Evolutionary conservation across 176 grass and related monocot genomes (phyloP), one percentile per base, ranked within the genome.

Genomic region (Oryza coarctata): DNA sequence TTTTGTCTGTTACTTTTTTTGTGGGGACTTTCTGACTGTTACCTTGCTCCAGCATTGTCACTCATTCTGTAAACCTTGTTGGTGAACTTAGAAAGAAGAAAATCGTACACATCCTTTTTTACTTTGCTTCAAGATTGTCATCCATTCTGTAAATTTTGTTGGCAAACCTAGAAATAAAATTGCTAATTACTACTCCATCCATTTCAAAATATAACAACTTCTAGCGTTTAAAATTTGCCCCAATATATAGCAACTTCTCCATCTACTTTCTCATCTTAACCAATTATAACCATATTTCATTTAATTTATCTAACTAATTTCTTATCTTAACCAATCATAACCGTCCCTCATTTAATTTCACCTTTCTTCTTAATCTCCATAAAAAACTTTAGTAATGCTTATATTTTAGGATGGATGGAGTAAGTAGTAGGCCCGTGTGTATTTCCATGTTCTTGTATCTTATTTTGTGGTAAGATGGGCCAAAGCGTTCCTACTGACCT

Each of bases 1-100:
- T 85, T 70, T 57, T 66, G 27, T 2, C 20, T 85, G 33, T 68
- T 81, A 76, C n/a, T 68, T 82, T 65, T 15, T 47, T 47, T 47
- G 44, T 0, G 44, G 11, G 10, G 12, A 6, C 31, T 76, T 85
- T 64, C 35, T 71, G 33, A 2, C 17, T 85, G 41, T 73, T 85
- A 77, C 23, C 68, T 82, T 65, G 18, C 71, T 77, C 76, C 41
- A 72, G 34, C 70, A 57, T 28, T 76, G 77, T 9, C 52, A 65
- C n/a, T 9, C 12, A 65, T 73, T 57, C n/a, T 81, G 13, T 81
- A 69, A 25, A 82, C 23, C 47, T 82, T 85, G n/a, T 82, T 85
- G n/a, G 27, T 50, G 5, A 28, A 50, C 47, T 50, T 17, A 4
- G 14, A 5, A 49, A 49, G 44, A 49, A 52, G 72, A 65, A 77